Evolutionary conservation across 2,329 filamentous ascomycete genomes (phyloP).

Genomic region (Chrysoporthe austroafricana): DNA sequence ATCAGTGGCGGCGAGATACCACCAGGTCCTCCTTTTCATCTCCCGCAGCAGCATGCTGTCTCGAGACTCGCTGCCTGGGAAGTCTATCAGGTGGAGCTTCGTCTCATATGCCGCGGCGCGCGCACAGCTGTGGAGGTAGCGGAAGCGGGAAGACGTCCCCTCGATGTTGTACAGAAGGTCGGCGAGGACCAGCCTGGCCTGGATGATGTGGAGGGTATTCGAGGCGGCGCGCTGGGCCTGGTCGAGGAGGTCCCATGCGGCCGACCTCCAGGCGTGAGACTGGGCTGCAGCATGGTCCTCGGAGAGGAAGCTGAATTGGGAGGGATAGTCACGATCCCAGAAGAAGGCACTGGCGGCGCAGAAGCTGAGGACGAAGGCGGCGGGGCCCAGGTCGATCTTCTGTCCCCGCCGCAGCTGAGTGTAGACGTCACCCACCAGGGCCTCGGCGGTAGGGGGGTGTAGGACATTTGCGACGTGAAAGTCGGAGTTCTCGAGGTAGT

Average conservation of each 20-base stretch:
- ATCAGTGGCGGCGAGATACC: constrained; percentile 47
- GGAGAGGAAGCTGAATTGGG: constrained; percentile 27
- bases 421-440: constrained; percentile 32
- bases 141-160: constrained; percentile 40
- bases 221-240: constrained; percentile 37
- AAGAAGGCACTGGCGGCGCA: constrained; percentile 38
- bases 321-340: constrained; percentile 27
- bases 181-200: constrained; percentile 43
- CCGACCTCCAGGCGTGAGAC: constrained; percentile 38
- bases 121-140: constrained; percentile 37
- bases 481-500: constrained; percentile 36
- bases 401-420: constrained; percentile 23
- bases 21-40: constrained; percentile 48
- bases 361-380: constrained; percentile 36
- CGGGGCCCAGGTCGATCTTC: constrained; percentile 29
- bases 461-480: constrained; percentile 15
- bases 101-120: constrained; percentile 41
- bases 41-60: constrained; percentile 38
- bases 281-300: constrained; percentile 29
- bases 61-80: constrained; percentile 33
- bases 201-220: constrained; percentile 41
- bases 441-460: constrained; percentile 33
- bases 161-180: constrained; percentile 46
- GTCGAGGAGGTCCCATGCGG: constrained; percentile 42
- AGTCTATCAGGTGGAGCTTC: constrained; percentile 45